Evolutionary conservation across 179 eudicot genomes (phyloP).

Genomic region (Gypsophila paniculata): DNA sequence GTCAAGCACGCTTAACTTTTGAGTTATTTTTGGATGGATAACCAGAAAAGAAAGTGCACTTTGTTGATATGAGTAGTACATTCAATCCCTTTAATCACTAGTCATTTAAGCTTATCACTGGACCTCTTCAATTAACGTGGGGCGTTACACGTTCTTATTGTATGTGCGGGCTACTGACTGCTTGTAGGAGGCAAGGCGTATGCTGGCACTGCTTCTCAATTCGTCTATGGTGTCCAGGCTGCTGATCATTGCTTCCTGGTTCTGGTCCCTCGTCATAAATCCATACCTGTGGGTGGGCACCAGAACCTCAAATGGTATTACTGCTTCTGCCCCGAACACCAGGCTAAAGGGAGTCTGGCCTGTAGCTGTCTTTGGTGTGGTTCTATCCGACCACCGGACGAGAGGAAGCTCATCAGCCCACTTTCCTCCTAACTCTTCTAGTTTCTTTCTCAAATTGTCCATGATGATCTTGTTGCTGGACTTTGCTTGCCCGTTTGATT

Average conservation of each 20-base stretch:
- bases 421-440: not conserved
- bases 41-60: too few relatives aligned
- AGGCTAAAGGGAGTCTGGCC: not conserved
- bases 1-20: too few relatives aligned
- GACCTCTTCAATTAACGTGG: too few relatives aligned
- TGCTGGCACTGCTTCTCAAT: too few relatives aligned
- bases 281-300: not conserved
- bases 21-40: too few relatives aligned
- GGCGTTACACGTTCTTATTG: too few relatives aligned
- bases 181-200: too few relatives aligned
- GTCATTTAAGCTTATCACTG: too few relatives aligned
- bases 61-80: too few relatives aligned
- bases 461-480: not conserved
- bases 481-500: not conserved
- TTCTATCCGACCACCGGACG: too few relatives aligned
- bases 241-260: not conserved
- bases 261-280: not conserved
- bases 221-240: not conserved
- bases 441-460: not conserved
- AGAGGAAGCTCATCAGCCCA: not conserved
- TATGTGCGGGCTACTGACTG: too few relatives aligned
- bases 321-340: not conserved
- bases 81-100: too few relatives aligned
- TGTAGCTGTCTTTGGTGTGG: not conserved
- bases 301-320: not conserved